Percentiles rank a stretch among this genome's conserved stretches.
Evolutionary conservation across 805 yeast species (phyloP).

Genomic region (Metschnikowia proteae): DNA sequence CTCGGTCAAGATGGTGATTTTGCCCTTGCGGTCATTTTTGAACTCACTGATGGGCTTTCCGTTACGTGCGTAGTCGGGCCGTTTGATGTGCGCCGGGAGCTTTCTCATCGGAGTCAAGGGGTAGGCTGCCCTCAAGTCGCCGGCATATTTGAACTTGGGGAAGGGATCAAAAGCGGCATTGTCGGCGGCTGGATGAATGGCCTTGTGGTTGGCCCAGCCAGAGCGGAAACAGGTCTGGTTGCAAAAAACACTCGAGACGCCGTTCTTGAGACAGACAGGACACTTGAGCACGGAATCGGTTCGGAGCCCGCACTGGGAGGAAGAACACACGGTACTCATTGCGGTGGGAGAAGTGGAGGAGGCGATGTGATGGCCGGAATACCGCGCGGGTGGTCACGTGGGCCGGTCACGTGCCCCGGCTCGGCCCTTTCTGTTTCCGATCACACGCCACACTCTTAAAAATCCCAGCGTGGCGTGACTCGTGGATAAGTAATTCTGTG

Average conservation of each 20-base stretch:
- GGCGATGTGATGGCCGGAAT: not conserved
- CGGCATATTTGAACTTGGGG: slow-evolving; percentile 72
- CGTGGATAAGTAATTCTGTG: no score
- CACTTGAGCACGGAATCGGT: slow-evolving; percentile 78
- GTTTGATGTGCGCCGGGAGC: slow-evolving; percentile 66
- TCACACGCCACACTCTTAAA: no score
- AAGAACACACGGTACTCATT: slow-evolving; percentile 48
- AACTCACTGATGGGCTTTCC: slow-evolving; percentile 83
- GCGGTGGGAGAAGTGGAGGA: not conserved
- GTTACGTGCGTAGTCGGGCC: slow-evolving; percentile 78
- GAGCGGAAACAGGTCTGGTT: slow-evolving; percentile 78
- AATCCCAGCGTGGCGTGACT: no score
- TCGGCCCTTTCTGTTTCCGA: not conserved
- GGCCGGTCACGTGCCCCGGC: not conserved
- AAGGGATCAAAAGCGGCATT: slow-evolving; percentile 79
- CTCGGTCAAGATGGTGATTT: slow-evolving; percentile 59
- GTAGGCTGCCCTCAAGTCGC: slow-evolving; percentile 70
- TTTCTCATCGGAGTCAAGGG: slow-evolving; percentile 72
- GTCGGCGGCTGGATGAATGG: slow-evolving; percentile 57
- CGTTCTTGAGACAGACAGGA: slow-evolving; percentile 83
- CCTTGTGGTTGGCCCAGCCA: slow-evolving; percentile 70
- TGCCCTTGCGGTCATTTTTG: slow-evolving; percentile 61
- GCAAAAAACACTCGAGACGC: slow-evolving; percentile 65
- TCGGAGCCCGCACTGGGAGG: slow-evolving; percentile 80
- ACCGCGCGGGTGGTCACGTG: not conserved